Percentiles rank a stretch among this genome's conserved stretches.
Evolutionary conservation across 345 rosid genomes (phyloP).

Genomic region (Aethionema arabicum): DNA sequence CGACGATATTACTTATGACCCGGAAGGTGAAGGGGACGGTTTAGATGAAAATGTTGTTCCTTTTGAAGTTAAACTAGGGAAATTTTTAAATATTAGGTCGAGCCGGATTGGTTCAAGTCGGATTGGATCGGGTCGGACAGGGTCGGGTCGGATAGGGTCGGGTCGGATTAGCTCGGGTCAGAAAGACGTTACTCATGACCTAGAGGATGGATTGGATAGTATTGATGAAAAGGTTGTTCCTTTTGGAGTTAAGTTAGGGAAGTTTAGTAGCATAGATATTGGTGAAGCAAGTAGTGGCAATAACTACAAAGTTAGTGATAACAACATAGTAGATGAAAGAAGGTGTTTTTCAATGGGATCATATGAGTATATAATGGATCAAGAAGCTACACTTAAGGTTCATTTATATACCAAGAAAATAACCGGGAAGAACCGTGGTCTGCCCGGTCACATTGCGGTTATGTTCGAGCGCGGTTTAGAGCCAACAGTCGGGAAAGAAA

Average conservation of each 20-base stretch:
- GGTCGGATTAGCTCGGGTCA: not conserved
- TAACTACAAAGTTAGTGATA: conserved; percentile 41
- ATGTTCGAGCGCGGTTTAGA: conserved; percentile 24
- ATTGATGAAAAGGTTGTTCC: conserved; percentile 64
- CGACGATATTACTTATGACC: too few species aligned
- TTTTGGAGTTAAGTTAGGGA: conserved; percentile 70
- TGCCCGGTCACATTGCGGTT: conserved; percentile 7
- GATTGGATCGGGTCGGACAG: too few species aligned
- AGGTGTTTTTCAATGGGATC: conserved; percentile 56
- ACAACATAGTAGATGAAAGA: conserved; percentile 54
- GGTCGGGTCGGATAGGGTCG: conserved; percentile 27
- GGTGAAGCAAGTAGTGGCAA: conserved; percentile 43
- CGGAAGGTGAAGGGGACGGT: too few species aligned
- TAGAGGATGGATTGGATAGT: conserved; percentile 36
- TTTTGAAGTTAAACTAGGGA: too few species aligned
- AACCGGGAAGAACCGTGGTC: conserved; percentile 11
- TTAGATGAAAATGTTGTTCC: too few species aligned
- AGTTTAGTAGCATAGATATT: conserved; percentile 51
- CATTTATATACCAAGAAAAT: conserved; percentile 36
- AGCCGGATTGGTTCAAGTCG: too few species aligned
- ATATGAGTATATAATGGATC: conserved; percentile 58
- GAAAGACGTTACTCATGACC: conserved; percentile 28
- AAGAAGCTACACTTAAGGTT: conserved; percentile 53
- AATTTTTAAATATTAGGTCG: too few species aligned
- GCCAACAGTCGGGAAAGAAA: conserved; percentile 30